phyloP scores from a whole-genome alignment of 2,329 filamentous ascomycete genomes.

The Apiospora pterosperma region DNA sequence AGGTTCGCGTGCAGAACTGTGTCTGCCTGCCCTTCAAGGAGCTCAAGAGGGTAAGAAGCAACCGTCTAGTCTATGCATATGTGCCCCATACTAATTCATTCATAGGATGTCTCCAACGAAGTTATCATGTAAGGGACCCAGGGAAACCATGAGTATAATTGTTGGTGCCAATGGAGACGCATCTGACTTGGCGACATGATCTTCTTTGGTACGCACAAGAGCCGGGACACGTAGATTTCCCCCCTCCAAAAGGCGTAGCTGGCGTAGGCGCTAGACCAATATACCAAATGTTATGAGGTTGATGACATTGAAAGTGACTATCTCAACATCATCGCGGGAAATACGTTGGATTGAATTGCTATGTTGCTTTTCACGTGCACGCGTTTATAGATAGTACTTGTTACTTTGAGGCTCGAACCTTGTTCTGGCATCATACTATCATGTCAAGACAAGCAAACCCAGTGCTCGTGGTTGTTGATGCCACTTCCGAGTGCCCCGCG shows the following conservation, averaged over 20 bases:
- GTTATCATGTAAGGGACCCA: conserved; percentile 76
- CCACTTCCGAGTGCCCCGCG: too few species aligned
- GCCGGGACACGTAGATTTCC: neutral
- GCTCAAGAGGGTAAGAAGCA: conserved; percentile 75
- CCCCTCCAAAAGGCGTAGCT: neutral
- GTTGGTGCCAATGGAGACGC: neutral
- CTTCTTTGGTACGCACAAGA: neutral
- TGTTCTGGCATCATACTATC: too few species aligned
- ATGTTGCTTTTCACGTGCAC: neutral
- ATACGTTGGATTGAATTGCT: neutral
- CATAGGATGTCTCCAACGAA: conserved; percentile 77
- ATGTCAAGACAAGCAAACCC: too few species aligned
- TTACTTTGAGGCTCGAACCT: too few species aligned
- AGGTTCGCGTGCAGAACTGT: conserved; percentile 95
- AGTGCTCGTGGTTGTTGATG: too few species aligned
- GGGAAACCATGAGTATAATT: neutral
- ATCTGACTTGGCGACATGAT: neutral
- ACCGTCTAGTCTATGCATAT: neutral
- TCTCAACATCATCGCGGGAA: neutral
- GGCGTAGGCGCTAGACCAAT: conserved; percentile 1
- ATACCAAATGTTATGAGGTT: neutral
- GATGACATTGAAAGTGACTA: neutral
- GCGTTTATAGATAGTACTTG: too few species aligned
- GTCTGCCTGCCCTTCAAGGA: conserved; percentile 98
- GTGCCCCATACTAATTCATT: neutral